phyloP scores from a whole-genome alignment of 192 early-diverging fungal species.

The Entrophospora sp. region DNA sequence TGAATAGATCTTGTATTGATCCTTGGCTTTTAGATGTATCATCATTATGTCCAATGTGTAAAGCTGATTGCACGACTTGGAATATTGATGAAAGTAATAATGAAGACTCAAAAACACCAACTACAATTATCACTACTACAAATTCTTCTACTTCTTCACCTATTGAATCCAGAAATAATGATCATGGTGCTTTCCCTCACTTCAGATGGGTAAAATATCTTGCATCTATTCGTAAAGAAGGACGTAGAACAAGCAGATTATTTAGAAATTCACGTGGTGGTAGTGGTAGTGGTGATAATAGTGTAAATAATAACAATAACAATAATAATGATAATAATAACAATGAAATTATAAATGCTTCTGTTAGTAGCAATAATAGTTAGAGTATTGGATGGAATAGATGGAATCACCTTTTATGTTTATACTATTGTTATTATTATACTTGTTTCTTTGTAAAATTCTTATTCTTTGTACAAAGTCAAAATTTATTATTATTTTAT shows the following conservation, averaged over 20 bases:
- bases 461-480: too few relatives aligned
- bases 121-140: not conserved
- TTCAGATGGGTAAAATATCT: slow-evolving; percentile 19
- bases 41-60: slow-evolving; percentile 20
- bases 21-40: slow-evolving; percentile 18
- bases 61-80: slow-evolving; percentile 17
- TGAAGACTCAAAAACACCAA: not conserved
- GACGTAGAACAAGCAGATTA: not conserved
- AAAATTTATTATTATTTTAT: too few relatives aligned
- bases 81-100: not conserved
- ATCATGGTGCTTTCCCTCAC: not conserved
- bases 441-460: too few relatives aligned
- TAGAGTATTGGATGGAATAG: too few relatives aligned
- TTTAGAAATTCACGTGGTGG: not conserved
- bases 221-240: not conserved
- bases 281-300: not conserved
- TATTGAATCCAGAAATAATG: not conserved
- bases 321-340: not conserved
- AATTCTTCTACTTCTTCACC: not conserved
- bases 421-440: too few relatives aligned
- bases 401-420: too few relatives aligned
- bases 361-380: too few relatives aligned
- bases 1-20: slow-evolving; percentile 12
- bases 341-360: too few relatives aligned
- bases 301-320: not conserved